Percentiles rank a stretch among this genome's conserved stretches.
Conservation (phyloP, 176 grass and related monocot genomes). For the Phragmites australis region DNA sequence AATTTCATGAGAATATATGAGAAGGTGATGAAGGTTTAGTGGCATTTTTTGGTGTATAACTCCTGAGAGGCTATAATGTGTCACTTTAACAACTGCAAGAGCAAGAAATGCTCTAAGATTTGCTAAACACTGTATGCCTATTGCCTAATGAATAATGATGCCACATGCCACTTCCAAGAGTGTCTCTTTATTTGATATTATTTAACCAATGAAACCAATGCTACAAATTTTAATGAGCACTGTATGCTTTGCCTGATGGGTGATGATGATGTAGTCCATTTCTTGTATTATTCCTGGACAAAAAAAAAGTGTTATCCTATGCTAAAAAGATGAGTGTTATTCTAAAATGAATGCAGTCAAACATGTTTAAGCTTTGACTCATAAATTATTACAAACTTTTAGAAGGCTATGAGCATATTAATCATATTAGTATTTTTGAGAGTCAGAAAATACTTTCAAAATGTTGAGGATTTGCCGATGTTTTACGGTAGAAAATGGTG, state of each 20-base stretch:
- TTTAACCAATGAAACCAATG: neutral
- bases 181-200: neutral
- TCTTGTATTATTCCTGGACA: neutral
- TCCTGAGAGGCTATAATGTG: neutral
- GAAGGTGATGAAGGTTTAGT: neutral
- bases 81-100: neutral
- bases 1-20: neutral
- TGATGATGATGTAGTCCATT: neutral
- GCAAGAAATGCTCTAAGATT: neutral
- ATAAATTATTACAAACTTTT: neutral
- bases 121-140: neutral
- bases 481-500: no score
- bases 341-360: neutral
- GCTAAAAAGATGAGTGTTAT: no score
- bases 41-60: neutral
- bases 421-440: no score
- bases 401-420: neutral
- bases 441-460: neutral
- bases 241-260: neutral
- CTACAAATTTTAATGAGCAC: neutral
- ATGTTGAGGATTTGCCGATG: no score
- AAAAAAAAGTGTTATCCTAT: neutral
- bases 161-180: neutral
- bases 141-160: neutral
- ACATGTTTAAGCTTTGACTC: neutral